These are phyloP conservation scores for Tricholoma sp. DNA, from an alignment of 768 basidiomycete species.

Conservation along the genomic window DNA sequence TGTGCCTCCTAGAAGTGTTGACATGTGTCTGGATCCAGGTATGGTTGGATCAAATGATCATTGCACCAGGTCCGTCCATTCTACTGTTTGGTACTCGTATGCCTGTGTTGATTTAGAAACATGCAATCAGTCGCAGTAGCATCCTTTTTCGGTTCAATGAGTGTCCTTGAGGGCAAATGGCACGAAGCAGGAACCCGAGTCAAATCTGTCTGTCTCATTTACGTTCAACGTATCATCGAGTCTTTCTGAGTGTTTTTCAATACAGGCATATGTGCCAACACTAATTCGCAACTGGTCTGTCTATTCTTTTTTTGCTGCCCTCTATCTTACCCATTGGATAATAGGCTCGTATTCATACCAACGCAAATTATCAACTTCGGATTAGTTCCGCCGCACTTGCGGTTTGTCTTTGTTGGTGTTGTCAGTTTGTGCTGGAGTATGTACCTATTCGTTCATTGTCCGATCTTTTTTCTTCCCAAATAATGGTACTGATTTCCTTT, in stretches of 20 bases:
- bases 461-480: neutral
- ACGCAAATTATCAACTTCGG: constrained; percentile 78
- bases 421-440: constrained; percentile 82
- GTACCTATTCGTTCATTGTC: constrained; percentile 19
- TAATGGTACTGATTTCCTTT: neutral
- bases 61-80: constrained; percentile 55
- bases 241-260: neutral
- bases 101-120: neutral
- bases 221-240: fast-evolving
- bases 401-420: constrained; percentile 68
- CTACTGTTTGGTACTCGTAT: neutral
- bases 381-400: constrained; percentile 69
- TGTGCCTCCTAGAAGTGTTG: neutral
- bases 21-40: constrained; percentile 40
- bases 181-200: constrained; percentile 43
- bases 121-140: constrained; percentile 34
- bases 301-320: neutral
- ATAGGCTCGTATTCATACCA: constrained; percentile 69
- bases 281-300: constrained; percentile 70
- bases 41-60: constrained; percentile 73
- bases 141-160: constrained; percentile 68
- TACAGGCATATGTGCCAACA: constrained; percentile 66
- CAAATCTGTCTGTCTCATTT: constrained; percentile 30
- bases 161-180: constrained; percentile 71
- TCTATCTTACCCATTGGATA: neutral